A percentile compares a stretch with the other conserved stretches of the same genome.
These are phyloP conservation scores for Benincasa hispida DNA, from an alignment of 306 rosid species.

Conservation along the genomic window DNA sequence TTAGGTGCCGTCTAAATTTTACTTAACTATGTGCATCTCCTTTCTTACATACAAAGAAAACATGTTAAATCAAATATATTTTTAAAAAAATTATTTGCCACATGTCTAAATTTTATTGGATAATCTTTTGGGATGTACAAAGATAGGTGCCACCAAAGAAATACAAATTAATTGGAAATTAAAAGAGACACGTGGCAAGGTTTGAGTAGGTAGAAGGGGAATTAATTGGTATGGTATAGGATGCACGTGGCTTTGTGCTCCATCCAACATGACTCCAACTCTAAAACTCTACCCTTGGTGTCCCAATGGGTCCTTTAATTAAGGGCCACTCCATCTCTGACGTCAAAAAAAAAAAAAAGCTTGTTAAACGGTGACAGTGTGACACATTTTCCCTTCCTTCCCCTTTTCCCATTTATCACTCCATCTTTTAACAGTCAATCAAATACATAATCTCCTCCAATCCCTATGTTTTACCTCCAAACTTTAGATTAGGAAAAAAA, in stretches of 20 bases:
- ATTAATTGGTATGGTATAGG: neutral
- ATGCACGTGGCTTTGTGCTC: conserved; percentile 38
- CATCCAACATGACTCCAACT: neutral
- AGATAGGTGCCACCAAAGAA: no score
- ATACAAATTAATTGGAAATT: neutral
- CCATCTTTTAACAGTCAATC: neutral
- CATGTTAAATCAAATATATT: no score
- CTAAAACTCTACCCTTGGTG: conserved; percentile 5
- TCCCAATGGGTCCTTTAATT: conserved; percentile 9
- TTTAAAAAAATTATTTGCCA: no score
- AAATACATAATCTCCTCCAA: neutral
- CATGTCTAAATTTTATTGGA: no score
- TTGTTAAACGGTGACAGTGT: neutral
- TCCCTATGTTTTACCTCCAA: no score
- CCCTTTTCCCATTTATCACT: neutral
- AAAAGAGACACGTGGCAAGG: neutral
- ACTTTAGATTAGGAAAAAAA: no score
- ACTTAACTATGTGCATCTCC: no score
- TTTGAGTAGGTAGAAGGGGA: neutral
- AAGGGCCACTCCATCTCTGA: conserved; percentile 6
- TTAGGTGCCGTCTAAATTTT: no score
- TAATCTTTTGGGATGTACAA: no score
- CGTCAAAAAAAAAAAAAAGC: neutral
- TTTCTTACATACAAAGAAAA: no score
- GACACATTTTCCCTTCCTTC: neutral